Evolutionary conservation across 495 filamentous ascomycete species (phyloP).

Genomic region (Neurospora sp.): DNA sequence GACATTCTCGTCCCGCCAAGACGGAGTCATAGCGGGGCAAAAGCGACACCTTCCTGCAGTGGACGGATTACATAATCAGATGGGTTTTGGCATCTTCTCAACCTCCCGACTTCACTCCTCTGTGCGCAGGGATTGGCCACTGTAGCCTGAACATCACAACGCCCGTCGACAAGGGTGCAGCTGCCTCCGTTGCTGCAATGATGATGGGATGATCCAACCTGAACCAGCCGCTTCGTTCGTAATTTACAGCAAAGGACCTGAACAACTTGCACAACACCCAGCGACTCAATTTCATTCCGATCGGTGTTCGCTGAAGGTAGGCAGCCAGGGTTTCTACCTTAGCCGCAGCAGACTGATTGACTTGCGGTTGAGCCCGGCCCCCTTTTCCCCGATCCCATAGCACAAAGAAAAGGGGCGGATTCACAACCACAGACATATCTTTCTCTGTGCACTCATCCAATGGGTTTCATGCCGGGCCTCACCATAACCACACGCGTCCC

Average conservation of each 20-base stretch:
- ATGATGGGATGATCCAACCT: not conserved
- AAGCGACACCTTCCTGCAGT: not conserved
- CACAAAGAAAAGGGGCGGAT: not conserved
- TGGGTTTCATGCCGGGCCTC: conserved; percentile 17
- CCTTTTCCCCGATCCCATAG: not conserved
- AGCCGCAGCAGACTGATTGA: not conserved
- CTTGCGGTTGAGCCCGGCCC: not conserved
- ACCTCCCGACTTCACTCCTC: not conserved
- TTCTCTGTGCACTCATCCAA: not conserved
- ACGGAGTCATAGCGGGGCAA: not conserved
- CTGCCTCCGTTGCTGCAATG: not conserved
- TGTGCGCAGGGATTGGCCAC: not conserved
- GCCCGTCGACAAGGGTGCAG: not conserved
- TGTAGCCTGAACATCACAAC: not conserved
- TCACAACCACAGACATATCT: not conserved
- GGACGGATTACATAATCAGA: not conserved
- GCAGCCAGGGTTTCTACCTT: not conserved
- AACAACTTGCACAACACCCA: not conserved
- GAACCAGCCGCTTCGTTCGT: not conserved
- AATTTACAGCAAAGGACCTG: not conserved
- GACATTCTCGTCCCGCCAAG: not conserved
- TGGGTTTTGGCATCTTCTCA: not conserved
- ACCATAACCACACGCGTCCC: conserved; percentile 13
- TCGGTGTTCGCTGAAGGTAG: not conserved
- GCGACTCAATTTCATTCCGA: not conserved